A percentile compares a stretch with the other conserved stretches of the same genome.
Conservation (phyloP, 2,329 filamentous ascomycete genomes). For the Fusarium succisae region DNA sequence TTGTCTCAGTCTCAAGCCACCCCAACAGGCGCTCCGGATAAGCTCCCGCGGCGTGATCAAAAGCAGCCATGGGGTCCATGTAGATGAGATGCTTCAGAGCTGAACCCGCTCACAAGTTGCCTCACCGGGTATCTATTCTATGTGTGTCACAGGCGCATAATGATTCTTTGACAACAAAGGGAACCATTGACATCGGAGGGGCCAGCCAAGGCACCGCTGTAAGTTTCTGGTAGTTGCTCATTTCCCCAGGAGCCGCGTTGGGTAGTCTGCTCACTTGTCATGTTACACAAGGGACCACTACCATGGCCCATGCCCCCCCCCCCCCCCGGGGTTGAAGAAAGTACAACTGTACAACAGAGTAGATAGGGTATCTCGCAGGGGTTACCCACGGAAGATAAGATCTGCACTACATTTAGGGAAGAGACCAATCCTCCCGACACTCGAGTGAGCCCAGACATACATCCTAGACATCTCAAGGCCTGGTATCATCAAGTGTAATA, state of each 20-base stretch:
- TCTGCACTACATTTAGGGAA: not conserved
- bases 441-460: not conserved
- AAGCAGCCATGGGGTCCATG: not conserved
- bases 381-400: not conserved
- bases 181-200: not conserved
- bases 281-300: constrained; percentile 10
- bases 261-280: constrained; percentile 9
- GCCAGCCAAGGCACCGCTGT: not conserved
- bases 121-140: not conserved
- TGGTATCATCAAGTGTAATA: not conserved
- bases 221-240: not conserved
- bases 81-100: not conserved
- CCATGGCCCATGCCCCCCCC: not conserved
- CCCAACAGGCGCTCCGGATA: not conserved
- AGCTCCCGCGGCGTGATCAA: not conserved
- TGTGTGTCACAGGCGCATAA: not conserved
- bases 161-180: not conserved
- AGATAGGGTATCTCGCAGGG: constrained; percentile 1
- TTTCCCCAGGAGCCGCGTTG: not conserved
- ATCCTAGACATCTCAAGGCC: not conserved
- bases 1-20: constrained; percentile 28
- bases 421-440: not conserved
- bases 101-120: not conserved
- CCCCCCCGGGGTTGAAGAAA: not conserved
- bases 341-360: not conserved